A percentile compares a stretch with the other conserved stretches of the same genome.
Evolutionary conservation across 495 filamentous ascomycete genomes (phyloP).

Genomic region (Annulohypoxylon stygium): DNA sequence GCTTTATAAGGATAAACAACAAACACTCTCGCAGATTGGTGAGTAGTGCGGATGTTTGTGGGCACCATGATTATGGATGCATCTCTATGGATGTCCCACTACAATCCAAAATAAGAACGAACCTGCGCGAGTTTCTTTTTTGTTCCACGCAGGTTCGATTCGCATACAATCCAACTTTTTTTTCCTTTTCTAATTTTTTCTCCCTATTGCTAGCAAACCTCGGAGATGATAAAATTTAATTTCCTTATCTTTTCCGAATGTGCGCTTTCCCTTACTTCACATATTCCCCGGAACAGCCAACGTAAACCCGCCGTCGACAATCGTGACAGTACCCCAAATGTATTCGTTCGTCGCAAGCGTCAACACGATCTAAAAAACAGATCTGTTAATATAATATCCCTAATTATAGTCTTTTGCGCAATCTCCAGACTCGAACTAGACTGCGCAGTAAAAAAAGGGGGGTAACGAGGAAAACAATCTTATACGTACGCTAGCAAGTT

Average conservation of each 20-base stretch:
- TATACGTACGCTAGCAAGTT: slow-evolving; percentile 46
- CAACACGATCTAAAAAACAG: slow-evolving; percentile 31
- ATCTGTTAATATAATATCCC: background rate
- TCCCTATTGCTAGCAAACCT: no score
- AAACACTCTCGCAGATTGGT: no score
- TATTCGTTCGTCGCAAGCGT: slow-evolving; percentile 48
- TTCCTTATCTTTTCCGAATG: no score
- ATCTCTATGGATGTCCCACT: no score
- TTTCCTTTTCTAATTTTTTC: background rate
- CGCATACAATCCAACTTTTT: background rate
- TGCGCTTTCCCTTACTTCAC: background rate
- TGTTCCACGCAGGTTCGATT: background rate
- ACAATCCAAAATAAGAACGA: no score
- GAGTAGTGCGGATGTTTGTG: no score
- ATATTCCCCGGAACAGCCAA: slow-evolving; percentile 30
- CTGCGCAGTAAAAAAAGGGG: background rate
- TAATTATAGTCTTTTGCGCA: background rate
- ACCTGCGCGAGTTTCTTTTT: background rate
- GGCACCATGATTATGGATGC: no score
- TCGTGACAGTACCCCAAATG: slow-evolving; percentile 45
- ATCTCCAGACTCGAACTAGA: background rate
- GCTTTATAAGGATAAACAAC: no score
- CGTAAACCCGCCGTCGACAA: slow-evolving; percentile 39
- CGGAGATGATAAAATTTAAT: no score
- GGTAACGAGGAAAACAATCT: background rate